phyloP scores from a whole-genome alignment of 2,329 filamentous ascomycete species.

The Trematosphaeria pertusa region DNA sequence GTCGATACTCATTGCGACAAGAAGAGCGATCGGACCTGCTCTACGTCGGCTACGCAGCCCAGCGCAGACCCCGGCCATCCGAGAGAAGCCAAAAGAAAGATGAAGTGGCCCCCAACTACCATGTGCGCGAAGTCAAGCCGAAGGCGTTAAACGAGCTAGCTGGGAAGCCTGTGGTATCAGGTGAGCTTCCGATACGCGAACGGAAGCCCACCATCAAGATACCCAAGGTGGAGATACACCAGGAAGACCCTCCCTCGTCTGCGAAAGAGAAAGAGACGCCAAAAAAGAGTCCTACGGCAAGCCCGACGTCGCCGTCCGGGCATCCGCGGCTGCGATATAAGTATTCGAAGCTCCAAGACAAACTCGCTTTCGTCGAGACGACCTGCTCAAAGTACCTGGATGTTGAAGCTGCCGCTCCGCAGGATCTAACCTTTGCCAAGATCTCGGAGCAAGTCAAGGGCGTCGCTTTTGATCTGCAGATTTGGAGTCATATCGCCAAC shows the following conservation, averaged over 20 bases:
- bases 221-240: slow-evolving; percentile 34
- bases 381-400: slow-evolving; percentile 25
- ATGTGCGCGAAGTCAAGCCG: slow-evolving; percentile 22
- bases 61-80: slow-evolving; percentile 17
- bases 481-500: slow-evolving; percentile 29
- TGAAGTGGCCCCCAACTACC: slow-evolving; percentile 13
- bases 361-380: slow-evolving; percentile 20
- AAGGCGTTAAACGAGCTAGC: slow-evolving; percentile 8
- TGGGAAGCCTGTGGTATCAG: slow-evolving; percentile 10
- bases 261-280: not conserved
- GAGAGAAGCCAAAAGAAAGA: slow-evolving; percentile 12
- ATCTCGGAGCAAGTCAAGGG: slow-evolving; percentile 29
- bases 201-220: slow-evolving; percentile 22
- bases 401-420: slow-evolving; percentile 29
- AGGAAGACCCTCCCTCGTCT: slow-evolving; percentile 15
- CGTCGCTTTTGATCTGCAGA: slow-evolving; percentile 28
- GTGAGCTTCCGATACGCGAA: slow-evolving; percentile 12
- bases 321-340: slow-evolving; percentile 28
- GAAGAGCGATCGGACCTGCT: slow-evolving; percentile 24
- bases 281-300: slow-evolving; percentile 22
- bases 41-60: slow-evolving; percentile 22
- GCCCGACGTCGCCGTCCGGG: slow-evolving; percentile 23
- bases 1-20: slow-evolving; percentile 8
- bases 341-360: slow-evolving; percentile 23
- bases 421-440: slow-evolving; percentile 33